A percentile compares a stretch with the other conserved stretches of the same genome.
Evolutionary conservation across 2,329 filamentous ascomycete species (phyloP).

Genomic region (Ceratocystis albifundus): DNA sequence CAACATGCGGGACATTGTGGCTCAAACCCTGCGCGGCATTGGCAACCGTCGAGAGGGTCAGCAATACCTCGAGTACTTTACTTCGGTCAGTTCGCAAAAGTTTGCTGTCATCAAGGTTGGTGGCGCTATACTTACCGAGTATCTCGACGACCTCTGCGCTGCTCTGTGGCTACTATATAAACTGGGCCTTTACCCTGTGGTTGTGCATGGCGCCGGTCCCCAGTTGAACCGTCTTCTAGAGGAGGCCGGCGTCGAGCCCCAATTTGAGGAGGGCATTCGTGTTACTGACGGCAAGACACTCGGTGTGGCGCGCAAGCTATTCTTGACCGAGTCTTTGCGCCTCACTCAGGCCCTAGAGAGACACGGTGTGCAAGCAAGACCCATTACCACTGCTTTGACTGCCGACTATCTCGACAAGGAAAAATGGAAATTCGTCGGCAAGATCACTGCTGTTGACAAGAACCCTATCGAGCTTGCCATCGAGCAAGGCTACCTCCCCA

Average conservation of each 20-base stretch:
- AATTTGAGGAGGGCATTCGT: conserved; percentile 92
- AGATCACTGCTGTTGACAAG: conserved; percentile 88
- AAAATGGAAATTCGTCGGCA: conserved; percentile 90
- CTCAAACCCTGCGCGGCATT: conserved; percentile 73
- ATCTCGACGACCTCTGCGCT: conserved; percentile 81
- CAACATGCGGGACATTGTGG: conserved; percentile 30
- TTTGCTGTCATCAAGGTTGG: conserved; percentile 98
- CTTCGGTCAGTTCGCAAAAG: conserved; percentile 87
- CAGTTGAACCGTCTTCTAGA: conserved; percentile 88
- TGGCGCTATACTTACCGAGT: conserved; percentile 87
- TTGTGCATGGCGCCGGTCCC: conserved; percentile 88
- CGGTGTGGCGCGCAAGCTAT: conserved; percentile 78
- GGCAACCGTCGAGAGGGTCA: conserved; percentile 92
- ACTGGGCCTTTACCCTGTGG: conserved; percentile 86
- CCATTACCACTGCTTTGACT: conserved; percentile 82
- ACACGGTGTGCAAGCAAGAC: conserved; percentile 77
- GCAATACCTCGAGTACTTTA: conserved; percentile 96
- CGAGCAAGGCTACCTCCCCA: conserved; percentile 78
- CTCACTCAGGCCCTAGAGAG: conserved; percentile 80
- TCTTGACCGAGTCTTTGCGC: conserved; percentile 90
- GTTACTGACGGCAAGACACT: conserved; percentile 94
- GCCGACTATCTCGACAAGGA: conserved; percentile 94
- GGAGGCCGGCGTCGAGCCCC: conserved; percentile 81
- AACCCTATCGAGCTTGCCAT: conserved; percentile 84
- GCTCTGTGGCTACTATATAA: conserved; percentile 86